Conservation (phyloP, 106 monocot genomes). For the Allium sativum region DNA sequence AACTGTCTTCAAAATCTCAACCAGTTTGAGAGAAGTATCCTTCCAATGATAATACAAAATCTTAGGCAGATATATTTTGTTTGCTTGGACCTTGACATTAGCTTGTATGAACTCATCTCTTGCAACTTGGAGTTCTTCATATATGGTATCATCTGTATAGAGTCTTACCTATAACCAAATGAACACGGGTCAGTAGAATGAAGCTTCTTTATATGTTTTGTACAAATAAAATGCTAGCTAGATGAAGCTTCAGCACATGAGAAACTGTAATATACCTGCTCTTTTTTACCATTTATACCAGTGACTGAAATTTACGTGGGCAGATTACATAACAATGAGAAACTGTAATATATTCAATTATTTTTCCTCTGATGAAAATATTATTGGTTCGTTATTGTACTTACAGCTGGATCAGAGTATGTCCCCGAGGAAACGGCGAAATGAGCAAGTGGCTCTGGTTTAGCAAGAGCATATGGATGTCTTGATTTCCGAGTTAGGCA, state of each 20-base stretch:
- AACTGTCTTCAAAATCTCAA: constrained; percentile 24
- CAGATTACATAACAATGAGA: too few species aligned
- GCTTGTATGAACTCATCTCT: constrained; percentile 56
- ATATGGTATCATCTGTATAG: constrained; percentile 46
- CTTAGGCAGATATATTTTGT: constrained; percentile 45
- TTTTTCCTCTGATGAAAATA: not conserved
- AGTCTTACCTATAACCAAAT: constrained; percentile 34
- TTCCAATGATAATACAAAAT: constrained; percentile 43
- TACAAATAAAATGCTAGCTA: too few species aligned
- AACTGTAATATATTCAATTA: not conserved
- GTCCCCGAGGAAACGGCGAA: constrained; percentile 74
- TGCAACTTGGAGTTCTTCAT: constrained; percentile 37
- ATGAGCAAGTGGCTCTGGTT: constrained; percentile 58
- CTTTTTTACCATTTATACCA: too few species aligned
- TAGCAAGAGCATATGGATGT: constrained; percentile 53
- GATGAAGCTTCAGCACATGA: too few species aligned
- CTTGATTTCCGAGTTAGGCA: constrained; percentile 19
- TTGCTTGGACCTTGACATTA: constrained; percentile 30
- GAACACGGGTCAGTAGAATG: too few species aligned
- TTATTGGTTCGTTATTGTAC: not conserved
- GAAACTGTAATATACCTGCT: too few species aligned
- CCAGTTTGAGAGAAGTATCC: constrained; percentile 36
- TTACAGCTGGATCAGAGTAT: constrained; percentile 72
- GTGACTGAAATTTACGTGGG: too few species aligned
- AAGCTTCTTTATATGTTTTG: too few species aligned